phyloP scores from a whole-genome alignment of 192 early-diverging fungal genomes.

The Endogone sp. region DNA sequence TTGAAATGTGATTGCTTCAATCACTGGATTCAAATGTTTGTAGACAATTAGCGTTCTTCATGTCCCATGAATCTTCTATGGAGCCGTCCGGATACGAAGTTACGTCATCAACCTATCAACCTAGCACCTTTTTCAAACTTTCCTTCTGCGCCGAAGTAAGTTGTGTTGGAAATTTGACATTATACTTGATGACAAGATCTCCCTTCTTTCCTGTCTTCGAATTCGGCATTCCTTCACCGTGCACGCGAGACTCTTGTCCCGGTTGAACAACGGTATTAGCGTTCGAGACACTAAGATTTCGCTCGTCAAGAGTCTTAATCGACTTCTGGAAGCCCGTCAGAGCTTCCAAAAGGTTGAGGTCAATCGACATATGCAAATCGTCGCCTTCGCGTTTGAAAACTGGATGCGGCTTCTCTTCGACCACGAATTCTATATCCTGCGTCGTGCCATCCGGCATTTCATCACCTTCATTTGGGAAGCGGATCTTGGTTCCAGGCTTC shows the following conservation, averaged over 20 bases:
- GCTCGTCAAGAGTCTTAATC: constrained; percentile 74
- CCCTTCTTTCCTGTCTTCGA: constrained; percentile 83
- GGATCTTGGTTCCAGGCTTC: constrained; percentile 98
- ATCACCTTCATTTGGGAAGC: constrained; percentile 87
- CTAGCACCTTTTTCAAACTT: constrained; percentile 43
- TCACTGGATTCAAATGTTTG: no score
- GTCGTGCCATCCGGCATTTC: constrained; percentile 68
- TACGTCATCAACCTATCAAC: no score
- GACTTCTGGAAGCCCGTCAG: constrained; percentile 73
- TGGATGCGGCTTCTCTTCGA: constrained; percentile 90
- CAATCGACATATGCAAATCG: constrained; percentile 62
- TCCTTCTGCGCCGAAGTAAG: constrained; percentile 73
- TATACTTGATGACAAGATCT: constrained; percentile 79
- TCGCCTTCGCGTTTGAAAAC: constrained; percentile 88
- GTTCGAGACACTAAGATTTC: constrained; percentile 62
- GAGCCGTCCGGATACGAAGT: no score
- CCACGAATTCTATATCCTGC: constrained; percentile 92
- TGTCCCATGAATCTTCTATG: no score
- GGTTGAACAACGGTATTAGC: constrained; percentile 58
- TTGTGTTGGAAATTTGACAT: constrained; percentile 73
- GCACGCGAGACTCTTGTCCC: constrained; percentile 69
- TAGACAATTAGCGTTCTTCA: no score
- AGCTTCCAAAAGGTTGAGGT: constrained; percentile 74
- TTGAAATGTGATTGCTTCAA: no score
- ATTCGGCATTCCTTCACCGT: constrained; percentile 92